phyloP scores from a whole-genome alignment of 2,329 filamentous ascomycete species.

The Drechslerella coelobrocha region DNA sequence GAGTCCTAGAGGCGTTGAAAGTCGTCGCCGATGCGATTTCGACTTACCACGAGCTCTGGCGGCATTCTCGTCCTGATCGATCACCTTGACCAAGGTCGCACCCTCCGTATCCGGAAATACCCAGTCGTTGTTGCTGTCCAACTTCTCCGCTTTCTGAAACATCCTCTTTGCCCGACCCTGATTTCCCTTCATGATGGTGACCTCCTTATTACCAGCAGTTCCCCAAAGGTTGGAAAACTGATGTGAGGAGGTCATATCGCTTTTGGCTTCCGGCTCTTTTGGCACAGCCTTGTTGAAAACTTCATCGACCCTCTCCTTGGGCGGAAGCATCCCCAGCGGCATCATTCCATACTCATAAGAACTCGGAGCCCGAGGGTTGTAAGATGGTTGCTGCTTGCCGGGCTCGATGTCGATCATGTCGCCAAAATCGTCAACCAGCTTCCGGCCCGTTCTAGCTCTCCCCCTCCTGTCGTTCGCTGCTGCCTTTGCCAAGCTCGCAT shows the following conservation, averaged over 20 bases:
- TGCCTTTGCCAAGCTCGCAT: slow-evolving; percentile 4
- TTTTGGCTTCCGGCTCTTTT: slow-evolving; percentile 38
- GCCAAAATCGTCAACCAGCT: slow-evolving; percentile 31
- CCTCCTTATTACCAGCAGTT: slow-evolving; percentile 42
- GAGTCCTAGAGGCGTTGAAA: slow-evolving; percentile 18
- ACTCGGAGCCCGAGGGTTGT: neutral
- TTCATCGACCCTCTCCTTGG: slow-evolving; percentile 45
- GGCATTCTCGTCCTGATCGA: slow-evolving; percentile 13
- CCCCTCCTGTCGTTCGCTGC: slow-evolving; percentile 19
- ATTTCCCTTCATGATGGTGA: slow-evolving; percentile 33
- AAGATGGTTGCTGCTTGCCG: slow-evolving; percentile 18
- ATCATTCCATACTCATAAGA: slow-evolving; percentile 41
- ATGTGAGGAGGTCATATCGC: slow-evolving; percentile 29
- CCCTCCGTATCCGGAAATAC: slow-evolving; percentile 39
- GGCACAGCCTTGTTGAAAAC: slow-evolving; percentile 46
- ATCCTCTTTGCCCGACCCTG: slow-evolving; percentile 40
- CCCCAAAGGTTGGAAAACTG: slow-evolving; percentile 41
- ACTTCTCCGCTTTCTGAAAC: slow-evolving; percentile 27
- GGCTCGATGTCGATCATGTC: slow-evolving; percentile 40
- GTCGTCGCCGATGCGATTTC: slow-evolving; percentile 27
- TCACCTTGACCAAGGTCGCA: slow-evolving; percentile 1
- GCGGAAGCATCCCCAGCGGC: slow-evolving; percentile 40
- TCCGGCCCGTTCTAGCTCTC: slow-evolving; percentile 3
- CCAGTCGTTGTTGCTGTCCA: slow-evolving; percentile 33
- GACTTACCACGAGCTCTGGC: slow-evolving; percentile 18